Base-by-base conservation (phyloP, 148 eudicot species). In the Chenopodium formosanum region DNA sequence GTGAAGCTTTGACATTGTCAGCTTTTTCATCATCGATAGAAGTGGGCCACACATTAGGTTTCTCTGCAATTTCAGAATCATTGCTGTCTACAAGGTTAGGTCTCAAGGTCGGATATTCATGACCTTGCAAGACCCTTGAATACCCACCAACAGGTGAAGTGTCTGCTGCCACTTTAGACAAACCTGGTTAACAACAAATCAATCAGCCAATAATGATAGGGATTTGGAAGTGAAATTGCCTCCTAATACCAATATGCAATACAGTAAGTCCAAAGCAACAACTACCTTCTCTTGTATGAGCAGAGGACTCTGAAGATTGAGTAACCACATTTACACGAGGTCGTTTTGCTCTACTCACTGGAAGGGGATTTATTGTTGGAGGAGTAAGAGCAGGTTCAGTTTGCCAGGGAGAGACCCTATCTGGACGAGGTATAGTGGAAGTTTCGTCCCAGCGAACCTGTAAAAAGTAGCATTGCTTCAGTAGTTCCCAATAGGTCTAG, bases 391-490 rank as follows among this genome's bases (percentile, higher is more conserved):
- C 94, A 84, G 95, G 98, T 83, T 97, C 99, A 65, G 91, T 88
- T 83, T 97, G 91, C 99, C 99, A 97, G 1, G 98, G 98, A 1
- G 99, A 94, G 47, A 94, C 97, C 81, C 90, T 92, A 19, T 97
- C 99, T 27, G 99, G 99, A 68, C 99, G 97, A 74, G 92, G 89
- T 77, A 91, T 88, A 23, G 86, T 78, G 23, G 99, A 94, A 80
- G 88, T 90, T 91, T 97, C 99, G 86, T 97, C 99, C 99, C 99
- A 97, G 31, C 96, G 91, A n/a, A 97, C 96, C 99, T 94, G 40
- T 12, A 89, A 80, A 56, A 17, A 46, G 67, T 22, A 48, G 22
- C 17, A 74, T 20, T 37, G 50, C 48, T 27, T 52, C 27, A 8
- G 0, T 12, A 47, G 16, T 13, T 56, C 10, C 46, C 62, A 48